Evolutionary conservation across 2,329 filamentous ascomycete genomes (phyloP).

Genomic region (Ophiocordyceps camponoti-floridani): DNA sequence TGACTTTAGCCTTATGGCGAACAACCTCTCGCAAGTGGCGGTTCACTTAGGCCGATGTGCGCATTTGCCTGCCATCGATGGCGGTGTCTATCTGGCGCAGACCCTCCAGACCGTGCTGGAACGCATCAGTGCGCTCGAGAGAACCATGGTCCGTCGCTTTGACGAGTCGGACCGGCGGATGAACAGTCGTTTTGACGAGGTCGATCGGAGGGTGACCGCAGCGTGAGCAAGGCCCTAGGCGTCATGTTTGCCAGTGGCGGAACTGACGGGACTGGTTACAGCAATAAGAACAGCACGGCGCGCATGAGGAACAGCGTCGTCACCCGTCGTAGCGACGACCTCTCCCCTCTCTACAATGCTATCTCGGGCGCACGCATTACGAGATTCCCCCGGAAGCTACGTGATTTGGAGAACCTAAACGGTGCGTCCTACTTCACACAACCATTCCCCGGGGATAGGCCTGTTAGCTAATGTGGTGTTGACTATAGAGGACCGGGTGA

Average conservation of each 20-base stretch:
- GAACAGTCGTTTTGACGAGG: too few species aligned
- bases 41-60: not conserved
- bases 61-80: not conserved
- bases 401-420: not conserved
- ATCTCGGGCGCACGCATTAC: not conserved
- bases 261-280: not conserved
- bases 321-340: not conserved
- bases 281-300: not conserved
- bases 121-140: too few species aligned
- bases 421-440: not conserved
- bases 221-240: not conserved
- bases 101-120: not conserved
- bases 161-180: not conserved
- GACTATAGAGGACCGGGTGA: not conserved
- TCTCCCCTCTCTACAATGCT: too few species aligned
- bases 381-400: not conserved
- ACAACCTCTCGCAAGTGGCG: too few species aligned
- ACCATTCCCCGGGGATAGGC: not conserved
- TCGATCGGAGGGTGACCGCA: not conserved
- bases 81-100: not conserved
- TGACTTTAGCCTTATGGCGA: too few species aligned
- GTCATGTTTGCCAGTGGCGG: too few species aligned
- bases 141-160: not conserved
- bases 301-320: not conserved
- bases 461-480: not conserved